These are phyloP conservation scores for Porcisia deanei DNA, from an alignment of 208 protist genomes.

Conservation along the genomic window DNA sequence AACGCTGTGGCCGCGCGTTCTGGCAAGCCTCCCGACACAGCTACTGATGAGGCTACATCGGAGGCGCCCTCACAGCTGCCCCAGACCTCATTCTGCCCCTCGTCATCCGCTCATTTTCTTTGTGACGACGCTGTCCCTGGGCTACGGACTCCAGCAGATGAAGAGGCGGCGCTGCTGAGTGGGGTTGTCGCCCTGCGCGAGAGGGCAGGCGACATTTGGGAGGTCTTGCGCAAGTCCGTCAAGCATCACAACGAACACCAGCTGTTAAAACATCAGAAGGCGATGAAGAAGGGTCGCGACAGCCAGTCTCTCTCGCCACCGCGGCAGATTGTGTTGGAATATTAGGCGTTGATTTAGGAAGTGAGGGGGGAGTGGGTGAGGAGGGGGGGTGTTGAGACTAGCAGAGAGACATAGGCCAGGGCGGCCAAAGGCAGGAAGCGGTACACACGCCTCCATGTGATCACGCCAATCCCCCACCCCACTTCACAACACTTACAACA, in stretches of 20 bases:
- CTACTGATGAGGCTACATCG: background rate
- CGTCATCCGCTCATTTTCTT: slow-evolving; percentile 14
- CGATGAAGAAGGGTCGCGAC: slow-evolving; percentile 12
- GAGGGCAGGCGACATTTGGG: slow-evolving; percentile 46
- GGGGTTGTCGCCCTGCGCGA: slow-evolving; percentile 35
- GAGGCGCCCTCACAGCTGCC: slow-evolving; percentile 7
- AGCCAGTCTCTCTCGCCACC: background rate
- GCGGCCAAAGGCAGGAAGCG: background rate
- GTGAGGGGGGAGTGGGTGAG: background rate
- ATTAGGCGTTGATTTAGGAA: background rate
- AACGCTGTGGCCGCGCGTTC: background rate
- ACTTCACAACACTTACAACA: background rate
- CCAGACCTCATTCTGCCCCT: background rate
- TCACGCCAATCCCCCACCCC: background rate
- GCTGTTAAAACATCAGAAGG: slow-evolving; percentile 20
- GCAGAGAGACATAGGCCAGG: background rate
- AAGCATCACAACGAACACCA: slow-evolving; percentile 44
- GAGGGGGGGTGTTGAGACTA: too few species aligned
- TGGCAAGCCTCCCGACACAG: too few species aligned
- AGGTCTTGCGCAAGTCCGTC: slow-evolving; percentile 38
- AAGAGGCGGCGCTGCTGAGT: slow-evolving; percentile 32
- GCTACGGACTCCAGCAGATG: slow-evolving; percentile 38
- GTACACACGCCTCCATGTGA: background rate
- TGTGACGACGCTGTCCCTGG: slow-evolving; percentile 32
- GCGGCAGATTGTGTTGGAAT: slow-evolving; percentile 21